phyloP scores from a whole-genome alignment of 2,329 filamentous ascomycete species.

The Calonectria honghensis region DNA sequence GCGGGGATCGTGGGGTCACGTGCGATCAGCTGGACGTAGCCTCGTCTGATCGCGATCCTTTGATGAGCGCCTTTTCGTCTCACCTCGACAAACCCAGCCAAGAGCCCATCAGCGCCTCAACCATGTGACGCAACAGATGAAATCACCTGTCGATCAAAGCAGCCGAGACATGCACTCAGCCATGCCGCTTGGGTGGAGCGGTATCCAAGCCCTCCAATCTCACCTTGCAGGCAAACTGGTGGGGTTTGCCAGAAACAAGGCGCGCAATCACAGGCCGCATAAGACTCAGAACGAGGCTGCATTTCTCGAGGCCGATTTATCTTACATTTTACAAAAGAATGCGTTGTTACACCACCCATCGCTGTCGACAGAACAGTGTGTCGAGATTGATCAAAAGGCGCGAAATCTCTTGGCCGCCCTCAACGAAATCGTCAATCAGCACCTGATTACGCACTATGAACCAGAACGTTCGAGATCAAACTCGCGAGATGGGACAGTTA shows the following conservation, averaged over 20 bases:
- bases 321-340: conserved; percentile 19
- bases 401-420: neutral
- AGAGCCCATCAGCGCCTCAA: neutral
- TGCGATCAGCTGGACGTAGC: neutral
- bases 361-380: neutral
- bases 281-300: neutral
- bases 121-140: neutral
- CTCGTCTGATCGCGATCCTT: neutral
- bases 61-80: neutral
- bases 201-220: conserved; percentile 20
- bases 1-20: neutral
- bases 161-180: neutral
- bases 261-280: conserved; percentile 8
- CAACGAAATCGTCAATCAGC: conserved; percentile 4
- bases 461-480: neutral
- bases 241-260: conserved; percentile 1
- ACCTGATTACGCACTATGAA: neutral
- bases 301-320: conserved; percentile 8
- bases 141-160: neutral
- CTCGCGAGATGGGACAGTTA: neutral
- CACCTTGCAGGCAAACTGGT: conserved; percentile 16
- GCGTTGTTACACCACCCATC: neutral
- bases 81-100: neutral
- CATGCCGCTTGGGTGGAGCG: conserved; percentile 3
- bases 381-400: neutral